phyloP scores from a whole-genome alignment of 2,329 filamentous ascomycete species.

The Epichloe gansuensis region DNA sequence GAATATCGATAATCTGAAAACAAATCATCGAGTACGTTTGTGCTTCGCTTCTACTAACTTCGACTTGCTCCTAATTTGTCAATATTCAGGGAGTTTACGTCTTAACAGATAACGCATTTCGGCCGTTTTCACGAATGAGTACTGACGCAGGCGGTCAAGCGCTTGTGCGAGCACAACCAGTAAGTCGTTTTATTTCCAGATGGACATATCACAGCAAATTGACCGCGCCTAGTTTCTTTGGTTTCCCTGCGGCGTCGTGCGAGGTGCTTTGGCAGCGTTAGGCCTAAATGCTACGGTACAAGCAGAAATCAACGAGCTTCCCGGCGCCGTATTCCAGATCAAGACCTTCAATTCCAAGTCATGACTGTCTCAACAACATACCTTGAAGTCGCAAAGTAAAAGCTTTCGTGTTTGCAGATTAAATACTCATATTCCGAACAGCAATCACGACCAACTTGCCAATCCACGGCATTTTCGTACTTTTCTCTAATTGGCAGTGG shows the following conservation, averaged over 20 bases:
- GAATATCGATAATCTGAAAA: slow-evolving; percentile 97
- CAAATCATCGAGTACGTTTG: slow-evolving; percentile 68
- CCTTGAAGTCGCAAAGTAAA: background rate
- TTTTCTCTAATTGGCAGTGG: background rate
- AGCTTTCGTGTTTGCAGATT: background rate
- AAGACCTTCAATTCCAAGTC: slow-evolving; percentile 64
- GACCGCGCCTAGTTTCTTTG: slow-evolving; percentile 61
- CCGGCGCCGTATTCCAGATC: slow-evolving; percentile 88
- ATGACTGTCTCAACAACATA: slow-evolving; percentile 21
- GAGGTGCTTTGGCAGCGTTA: slow-evolving; percentile 83
- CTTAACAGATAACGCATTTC: slow-evolving; percentile 83
- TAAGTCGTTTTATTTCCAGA: slow-evolving; percentile 32
- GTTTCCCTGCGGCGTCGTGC: slow-evolving; percentile 87
- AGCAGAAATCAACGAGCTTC: slow-evolving; percentile 78
- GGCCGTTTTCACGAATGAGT: slow-evolving; percentile 81
- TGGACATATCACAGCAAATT: background rate
- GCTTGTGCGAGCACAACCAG: slow-evolving; percentile 63
- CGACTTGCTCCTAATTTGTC: background rate
- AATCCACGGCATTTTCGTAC: background rate
- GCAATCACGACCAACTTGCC: too few relatives aligned
- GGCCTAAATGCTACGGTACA: slow-evolving; percentile 86
- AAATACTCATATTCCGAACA: background rate
- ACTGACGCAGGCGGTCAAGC: slow-evolving; percentile 65
- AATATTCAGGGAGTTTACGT: slow-evolving; percentile 73
- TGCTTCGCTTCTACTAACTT: background rate